Conservation (phyloP, 2,329 filamentous ascomycete genomes). For the Diaporthe longicolla region DNA sequence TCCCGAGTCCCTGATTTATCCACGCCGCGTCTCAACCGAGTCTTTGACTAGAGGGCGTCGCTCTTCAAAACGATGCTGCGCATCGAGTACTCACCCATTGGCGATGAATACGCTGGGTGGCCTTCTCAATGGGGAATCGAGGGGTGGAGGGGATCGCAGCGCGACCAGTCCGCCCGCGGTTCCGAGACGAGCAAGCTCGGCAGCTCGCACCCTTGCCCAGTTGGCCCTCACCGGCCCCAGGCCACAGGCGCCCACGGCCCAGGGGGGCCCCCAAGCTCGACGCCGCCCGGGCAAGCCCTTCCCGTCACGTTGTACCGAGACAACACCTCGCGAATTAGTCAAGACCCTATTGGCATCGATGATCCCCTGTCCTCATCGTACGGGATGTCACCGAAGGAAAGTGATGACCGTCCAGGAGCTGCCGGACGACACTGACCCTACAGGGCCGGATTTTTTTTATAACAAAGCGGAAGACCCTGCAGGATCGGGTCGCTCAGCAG, state of each 20-base stretch:
- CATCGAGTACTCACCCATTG: not conserved
- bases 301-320: slow-evolving; percentile 37
- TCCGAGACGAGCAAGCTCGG: slow-evolving; percentile 29
- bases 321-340: slow-evolving; percentile 31
- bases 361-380: slow-evolving; percentile 32
- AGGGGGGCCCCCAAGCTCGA: slow-evolving; percentile 10
- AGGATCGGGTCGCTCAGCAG: slow-evolving; percentile 41
- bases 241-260: slow-evolving; percentile 8
- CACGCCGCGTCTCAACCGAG: not conserved
- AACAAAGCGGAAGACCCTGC: slow-evolving; percentile 39
- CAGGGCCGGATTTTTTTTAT: slow-evolving; percentile 23
- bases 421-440: slow-evolving; percentile 43
- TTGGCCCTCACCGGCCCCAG: slow-evolving; percentile 22
- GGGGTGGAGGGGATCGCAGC: slow-evolving; percentile 19
- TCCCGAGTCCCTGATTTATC: slow-evolving; percentile 13
- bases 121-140: slow-evolving; percentile 2
- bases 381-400: slow-evolving; percentile 37
- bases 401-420: slow-evolving; percentile 3
- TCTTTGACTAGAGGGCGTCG: not conserved
- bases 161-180: slow-evolving; percentile 25
- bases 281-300: slow-evolving; percentile 26
- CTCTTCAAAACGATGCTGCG: not conserved
- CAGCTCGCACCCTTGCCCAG: slow-evolving; percentile 7
- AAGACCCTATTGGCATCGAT: slow-evolving; percentile 26
- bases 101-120: not conserved